These are phyloP conservation scores for Diophrys sp. DNA, from an alignment of 73 alveolate genomes.

Conservation along the genomic window DNA sequence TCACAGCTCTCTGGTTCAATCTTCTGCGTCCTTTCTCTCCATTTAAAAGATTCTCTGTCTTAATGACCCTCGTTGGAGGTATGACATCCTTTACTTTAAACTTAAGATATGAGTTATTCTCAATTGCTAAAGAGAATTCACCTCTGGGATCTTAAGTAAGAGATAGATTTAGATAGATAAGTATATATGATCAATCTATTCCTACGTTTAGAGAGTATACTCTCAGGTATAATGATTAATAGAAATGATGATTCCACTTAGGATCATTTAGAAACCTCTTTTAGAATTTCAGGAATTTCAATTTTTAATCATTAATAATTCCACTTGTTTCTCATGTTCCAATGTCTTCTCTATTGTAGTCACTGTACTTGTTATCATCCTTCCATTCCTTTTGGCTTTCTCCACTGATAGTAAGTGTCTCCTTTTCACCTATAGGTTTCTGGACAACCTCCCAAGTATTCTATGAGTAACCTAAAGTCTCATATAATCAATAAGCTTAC, in stretches of 20 bases:
- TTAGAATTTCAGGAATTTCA: too few relatives aligned
- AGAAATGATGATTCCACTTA: too few relatives aligned
- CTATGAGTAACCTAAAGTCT: constrained; percentile 47
- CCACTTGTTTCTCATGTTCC: constrained; percentile 20
- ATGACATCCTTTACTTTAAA: too few relatives aligned
- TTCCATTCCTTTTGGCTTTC: constrained; percentile 37
- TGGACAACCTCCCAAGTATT: constrained; percentile 27
- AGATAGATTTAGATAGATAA: neutral
- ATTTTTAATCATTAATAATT: too few relatives aligned
- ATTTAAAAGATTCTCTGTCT: neutral
- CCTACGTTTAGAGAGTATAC: neutral
- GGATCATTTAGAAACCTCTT: too few relatives aligned
- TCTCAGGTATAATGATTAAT: too few relatives aligned
- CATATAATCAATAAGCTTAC: constrained; percentile 19
- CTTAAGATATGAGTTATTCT: neutral
- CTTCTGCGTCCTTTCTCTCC: neutral
- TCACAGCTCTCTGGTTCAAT: neutral
- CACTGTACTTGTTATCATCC: constrained; percentile 10
- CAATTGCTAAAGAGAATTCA: neutral
- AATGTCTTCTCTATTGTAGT: constrained; percentile 11
- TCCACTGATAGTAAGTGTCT: constrained; percentile 26
- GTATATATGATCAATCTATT: neutral
- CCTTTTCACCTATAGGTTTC: constrained; percentile 9
- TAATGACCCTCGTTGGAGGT: neutral
- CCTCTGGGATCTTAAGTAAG: neutral